phyloP scores from a whole-genome alignment of 352 stramenopile species.

The Globisporangium spiculum region DNA sequence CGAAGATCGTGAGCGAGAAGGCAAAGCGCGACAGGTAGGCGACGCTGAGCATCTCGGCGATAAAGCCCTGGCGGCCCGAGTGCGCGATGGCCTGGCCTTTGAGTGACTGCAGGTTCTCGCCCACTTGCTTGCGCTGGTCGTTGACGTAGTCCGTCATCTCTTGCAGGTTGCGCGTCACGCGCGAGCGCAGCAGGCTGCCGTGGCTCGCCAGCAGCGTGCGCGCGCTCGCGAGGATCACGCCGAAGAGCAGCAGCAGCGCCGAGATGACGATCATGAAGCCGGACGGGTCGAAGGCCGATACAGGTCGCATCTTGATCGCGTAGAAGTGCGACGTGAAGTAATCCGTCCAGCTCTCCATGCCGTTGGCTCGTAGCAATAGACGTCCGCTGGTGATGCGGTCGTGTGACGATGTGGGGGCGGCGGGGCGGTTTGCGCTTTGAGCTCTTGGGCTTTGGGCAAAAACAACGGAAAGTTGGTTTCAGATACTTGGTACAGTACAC shows the following conservation, averaged over 20 bases:
- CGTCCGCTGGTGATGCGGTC: neutral
- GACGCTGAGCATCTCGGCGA: slow-evolving; percentile 86
- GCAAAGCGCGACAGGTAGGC: slow-evolving; percentile 81
- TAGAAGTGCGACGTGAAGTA: slow-evolving; percentile 87
- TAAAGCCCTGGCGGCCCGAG: slow-evolving; percentile 75
- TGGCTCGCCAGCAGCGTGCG: slow-evolving; percentile 32
- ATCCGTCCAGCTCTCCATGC: slow-evolving; percentile 66
- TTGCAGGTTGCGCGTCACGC: slow-evolving; percentile 71
- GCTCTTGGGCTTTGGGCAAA: neutral
- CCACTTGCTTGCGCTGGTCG: slow-evolving; percentile 34
- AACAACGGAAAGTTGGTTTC: neutral
- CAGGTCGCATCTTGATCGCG: slow-evolving; percentile 77
- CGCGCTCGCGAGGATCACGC: slow-evolving; percentile 53
- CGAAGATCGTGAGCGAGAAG: slow-evolving; percentile 76
- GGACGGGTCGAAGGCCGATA: slow-evolving; percentile 84
- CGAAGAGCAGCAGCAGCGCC: slow-evolving; percentile 62
- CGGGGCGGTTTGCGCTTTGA: neutral
- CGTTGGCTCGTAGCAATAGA: neutral
- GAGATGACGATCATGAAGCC: slow-evolving; percentile 85
- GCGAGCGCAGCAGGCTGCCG: slow-evolving; percentile 46
- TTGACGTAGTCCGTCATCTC: slow-evolving; percentile 77
- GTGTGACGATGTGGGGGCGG: neutral
- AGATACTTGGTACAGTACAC: neutral
- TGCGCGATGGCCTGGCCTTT: slow-evolving; percentile 33
- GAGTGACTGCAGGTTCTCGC: slow-evolving; percentile 72